Percentiles rank a stretch among this genome's conserved stretches.
Evolutionary conservation across 257 asterid species (phyloP).

Genomic region (Oldenlandia corymbosa): DNA sequence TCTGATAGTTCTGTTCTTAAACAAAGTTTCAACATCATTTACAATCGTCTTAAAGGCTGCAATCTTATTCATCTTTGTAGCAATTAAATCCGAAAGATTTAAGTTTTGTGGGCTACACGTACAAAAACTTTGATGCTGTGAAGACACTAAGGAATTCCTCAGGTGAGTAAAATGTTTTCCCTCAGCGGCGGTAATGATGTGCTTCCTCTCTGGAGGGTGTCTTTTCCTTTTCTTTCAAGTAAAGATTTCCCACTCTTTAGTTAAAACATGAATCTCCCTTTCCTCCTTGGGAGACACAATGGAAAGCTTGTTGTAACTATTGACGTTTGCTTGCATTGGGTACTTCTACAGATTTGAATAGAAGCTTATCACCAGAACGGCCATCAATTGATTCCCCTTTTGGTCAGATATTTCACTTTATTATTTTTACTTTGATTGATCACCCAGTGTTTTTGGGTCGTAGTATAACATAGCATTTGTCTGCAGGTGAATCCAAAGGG

Average conservation of each 20-base stretch:
- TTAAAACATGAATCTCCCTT: background rate
- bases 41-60: slow-evolving; percentile 1
- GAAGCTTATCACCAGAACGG: slow-evolving; percentile 56
- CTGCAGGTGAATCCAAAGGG: slow-evolving; percentile 39
- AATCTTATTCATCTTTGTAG: slow-evolving; percentile 19
- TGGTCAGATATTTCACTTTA: slow-evolving; percentile 27
- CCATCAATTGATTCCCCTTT: slow-evolving; percentile 58
- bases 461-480: slow-evolving; percentile 11
- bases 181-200: background rate
- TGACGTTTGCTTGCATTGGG: background rate
- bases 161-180: slow-evolving; percentile 36
- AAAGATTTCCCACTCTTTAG: background rate
- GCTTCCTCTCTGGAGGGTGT: background rate
- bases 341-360: slow-evolving; percentile 40
- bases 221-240: background rate
- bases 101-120: slow-evolving; percentile 90
- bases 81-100: slow-evolving; percentile 56
- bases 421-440: background rate
- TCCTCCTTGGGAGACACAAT: background rate
- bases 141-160: slow-evolving; percentile 68
- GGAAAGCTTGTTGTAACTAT: background rate
- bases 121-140: slow-evolving; percentile 87
- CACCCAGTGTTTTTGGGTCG: background rate
- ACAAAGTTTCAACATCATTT: background rate
- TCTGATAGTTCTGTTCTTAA: no score